Base-by-base conservation (phyloP, 1,284 basidiomycete genomes). In the Rugosomyces carneus region DNA sequence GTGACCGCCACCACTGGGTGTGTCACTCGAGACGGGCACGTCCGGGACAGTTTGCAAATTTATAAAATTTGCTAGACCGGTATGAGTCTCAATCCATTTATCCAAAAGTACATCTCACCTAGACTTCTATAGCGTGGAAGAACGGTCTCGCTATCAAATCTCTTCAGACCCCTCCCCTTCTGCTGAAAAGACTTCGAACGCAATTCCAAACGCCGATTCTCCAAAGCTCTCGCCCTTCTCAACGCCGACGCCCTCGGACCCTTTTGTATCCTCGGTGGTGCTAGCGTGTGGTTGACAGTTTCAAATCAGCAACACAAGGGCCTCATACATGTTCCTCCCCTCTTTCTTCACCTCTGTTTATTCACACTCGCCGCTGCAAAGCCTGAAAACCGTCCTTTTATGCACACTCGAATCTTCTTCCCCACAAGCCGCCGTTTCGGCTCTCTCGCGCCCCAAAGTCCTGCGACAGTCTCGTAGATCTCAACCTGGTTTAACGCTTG, bases 191-290 rank as follows among this genome's bases (percentile, higher is more conserved):
- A 98, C 59, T 79, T 98, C 38, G 85, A 93, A 59, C 78, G 90
- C 47, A 94, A 95, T 53, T 72, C 78, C 3, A 98, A 96, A 63
- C 81, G 93, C 35, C 94, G 99, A 59, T 95, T 88, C 60, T 80
- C 80, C 2, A 96, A 96, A 59, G 86, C 89, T 0, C 66, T 97
- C 29, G 74, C 76, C 7, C 70, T 97, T 7, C 65, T 99, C 34
- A 85, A 85, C 45, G 92, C 91, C 0, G 99, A 99, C 62, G 94
- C 93, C 0, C 74, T 99, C 5, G 85, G 93, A 0, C 90, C 91
- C 7, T 81, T 85, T 57, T 66, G 38, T 57, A 66, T 46, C 66
- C 70, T 56, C 59, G n/a, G n/a, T n/a, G 71, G 62, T 53, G 63
- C 51, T 72, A 58, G 86, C 0, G 84, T 95, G 4, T 72, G 91